Evolutionary conservation across 2,329 filamentous ascomycete species (phyloP), one percentile per base, ranked within the genome.

Genomic region (Colletotrichum sidae): DNA sequence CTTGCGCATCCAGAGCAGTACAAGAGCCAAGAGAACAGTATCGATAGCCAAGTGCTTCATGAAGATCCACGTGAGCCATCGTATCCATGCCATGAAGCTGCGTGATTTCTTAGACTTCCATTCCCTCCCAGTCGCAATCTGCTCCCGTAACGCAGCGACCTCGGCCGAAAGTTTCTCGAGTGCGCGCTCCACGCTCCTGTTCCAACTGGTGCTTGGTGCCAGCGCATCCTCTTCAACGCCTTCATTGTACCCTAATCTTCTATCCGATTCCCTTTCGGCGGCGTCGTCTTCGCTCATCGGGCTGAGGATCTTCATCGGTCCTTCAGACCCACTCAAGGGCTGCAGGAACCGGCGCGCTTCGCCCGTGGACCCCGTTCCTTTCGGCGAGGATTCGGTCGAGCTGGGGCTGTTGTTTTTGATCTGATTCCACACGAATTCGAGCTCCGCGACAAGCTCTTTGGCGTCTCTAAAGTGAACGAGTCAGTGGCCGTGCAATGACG

Each of bases 371-470:
- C 75, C 76, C 59, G 75, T 77, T 34, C 80, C 79, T 69, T 84
- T 82, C n/a, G 85, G 84, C 2, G 84, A 87, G 10, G 86, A 84
- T 45, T 85, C 76, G 44, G 89, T 80, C 42, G 90, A 89, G 15
- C 86, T 88, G 4, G 90, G 88, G 10, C 88, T 88, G 72, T 95
- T 97, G 71, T 91, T 91, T 78, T 96, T 97, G 72, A 99, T 95
- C 77, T 98, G 96, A 71, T 97, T 94, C 96, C 96, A 99, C 44
- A 99, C 95, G 73, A 98, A 99, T 79, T 99, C 96, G n/a, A 99
- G 87, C 78, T 99, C 96, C 9, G 90, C 86, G 42, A 98, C 94
- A 44, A 99, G 85, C 78, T 97, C 94, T 65, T 90, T 87, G 8
- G 93, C 93, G 75, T 97, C 94, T 53, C 87, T 90, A 69, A 17